phyloP scores from a whole-genome alignment of 2,329 filamentous ascomycete species.

The Arachnomyces sp. region DNA sequence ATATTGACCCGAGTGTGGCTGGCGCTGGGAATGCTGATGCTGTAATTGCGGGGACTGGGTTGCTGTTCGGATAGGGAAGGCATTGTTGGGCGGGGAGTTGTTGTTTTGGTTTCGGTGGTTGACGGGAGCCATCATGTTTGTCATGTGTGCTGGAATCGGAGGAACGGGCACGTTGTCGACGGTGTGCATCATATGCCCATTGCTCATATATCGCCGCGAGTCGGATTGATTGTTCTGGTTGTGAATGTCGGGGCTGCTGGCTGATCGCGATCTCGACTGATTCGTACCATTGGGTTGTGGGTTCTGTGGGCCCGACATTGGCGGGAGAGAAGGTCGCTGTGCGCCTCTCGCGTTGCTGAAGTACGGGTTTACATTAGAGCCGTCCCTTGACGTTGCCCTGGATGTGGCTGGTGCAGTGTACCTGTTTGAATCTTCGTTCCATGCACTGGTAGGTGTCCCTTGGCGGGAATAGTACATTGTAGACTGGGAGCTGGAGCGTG shows the following conservation, averaged over 20 bases:
- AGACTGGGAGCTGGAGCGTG: slow-evolving; percentile 42
- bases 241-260: slow-evolving; percentile 92
- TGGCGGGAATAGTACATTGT: slow-evolving; percentile 76
- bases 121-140: slow-evolving; percentile 52
- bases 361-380: slow-evolving; percentile 56
- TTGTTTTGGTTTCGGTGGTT: slow-evolving; percentile 62
- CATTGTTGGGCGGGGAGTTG: slow-evolving; percentile 63
- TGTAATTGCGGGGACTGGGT: slow-evolving; percentile 64
- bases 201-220: slow-evolving; percentile 40
- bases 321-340: slow-evolving; percentile 71
- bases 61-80: slow-evolving; percentile 58
- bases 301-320: slow-evolving; percentile 49
- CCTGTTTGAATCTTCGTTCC: slow-evolving; percentile 66
- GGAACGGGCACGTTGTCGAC: slow-evolving; percentile 59
- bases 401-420: slow-evolving; percentile 85
- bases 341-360: slow-evolving; percentile 45
- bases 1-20: slow-evolving; percentile 34
- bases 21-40: slow-evolving; percentile 44
- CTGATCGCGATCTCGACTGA: slow-evolving; percentile 73
- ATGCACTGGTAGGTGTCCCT: slow-evolving; percentile 57
- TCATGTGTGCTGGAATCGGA: slow-evolving; percentile 64
- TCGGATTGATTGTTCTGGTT: slow-evolving; percentile 45
- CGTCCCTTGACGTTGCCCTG: slow-evolving; percentile 70
- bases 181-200: slow-evolving; percentile 50
- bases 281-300: slow-evolving; percentile 42